Evolutionary conservation across 371 early-diverging fungal species (phyloP).

Genomic region (Rhizopus microsporus): DNA sequence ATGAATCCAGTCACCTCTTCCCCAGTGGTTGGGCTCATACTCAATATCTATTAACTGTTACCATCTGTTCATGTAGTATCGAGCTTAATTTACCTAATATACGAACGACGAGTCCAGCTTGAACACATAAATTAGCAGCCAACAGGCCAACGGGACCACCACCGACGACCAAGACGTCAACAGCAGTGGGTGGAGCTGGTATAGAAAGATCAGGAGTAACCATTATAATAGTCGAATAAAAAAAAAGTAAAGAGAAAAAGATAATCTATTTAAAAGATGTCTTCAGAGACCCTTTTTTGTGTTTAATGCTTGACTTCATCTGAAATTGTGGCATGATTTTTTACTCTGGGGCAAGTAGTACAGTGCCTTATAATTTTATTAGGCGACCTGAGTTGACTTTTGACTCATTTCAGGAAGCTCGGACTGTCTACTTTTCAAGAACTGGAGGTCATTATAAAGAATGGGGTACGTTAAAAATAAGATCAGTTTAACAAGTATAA

Average conservation of each 20-base stretch:
- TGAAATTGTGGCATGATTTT: slow-evolving; percentile 27
- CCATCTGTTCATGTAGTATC: background rate
- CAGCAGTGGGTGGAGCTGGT: slow-evolving; percentile 25
- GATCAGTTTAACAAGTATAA: too few species aligned
- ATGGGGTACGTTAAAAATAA: too few species aligned
- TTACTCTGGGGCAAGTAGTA: background rate
- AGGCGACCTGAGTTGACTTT: too few species aligned
- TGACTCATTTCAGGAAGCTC: too few species aligned
- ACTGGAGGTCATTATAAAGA: too few species aligned
- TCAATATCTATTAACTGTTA: slow-evolving; percentile 30
- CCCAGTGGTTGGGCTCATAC: slow-evolving; percentile 52
- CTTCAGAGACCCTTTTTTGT: too few species aligned
- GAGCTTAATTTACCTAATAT: slow-evolving; percentile 31
- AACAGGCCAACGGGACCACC: slow-evolving; percentile 51
- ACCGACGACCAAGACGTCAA: slow-evolving; percentile 48
- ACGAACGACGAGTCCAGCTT: slow-evolving; percentile 41
- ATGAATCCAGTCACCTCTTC: slow-evolving; percentile 52
- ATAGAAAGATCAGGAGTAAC: slow-evolving; percentile 17
- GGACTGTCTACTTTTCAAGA: too few species aligned
- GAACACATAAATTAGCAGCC: slow-evolving; percentile 39
- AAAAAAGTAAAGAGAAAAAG: slow-evolving; percentile 13
- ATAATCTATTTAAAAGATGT: background rate
- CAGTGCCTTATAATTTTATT: too few species aligned
- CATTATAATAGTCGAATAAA: slow-evolving; percentile 14
- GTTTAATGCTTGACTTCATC: background rate